Percentiles rank a stretch among this genome's conserved stretches.
These are phyloP conservation scores for Podila minutissima DNA, from an alignment of 192 early-diverging fungal genomes.

Conservation along the genomic window DNA sequence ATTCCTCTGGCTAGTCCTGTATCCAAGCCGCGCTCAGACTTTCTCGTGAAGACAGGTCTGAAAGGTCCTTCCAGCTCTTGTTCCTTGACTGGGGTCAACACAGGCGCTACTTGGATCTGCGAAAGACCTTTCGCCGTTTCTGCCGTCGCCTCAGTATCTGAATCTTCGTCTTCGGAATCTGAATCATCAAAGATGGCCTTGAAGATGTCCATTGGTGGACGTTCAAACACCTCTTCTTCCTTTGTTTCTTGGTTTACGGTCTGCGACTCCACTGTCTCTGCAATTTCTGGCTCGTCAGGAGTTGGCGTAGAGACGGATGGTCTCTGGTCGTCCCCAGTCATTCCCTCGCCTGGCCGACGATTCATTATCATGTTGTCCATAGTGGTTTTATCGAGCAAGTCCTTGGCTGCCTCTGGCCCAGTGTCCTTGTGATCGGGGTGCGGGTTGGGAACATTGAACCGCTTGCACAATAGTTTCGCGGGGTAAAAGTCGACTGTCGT, in stretches of 20 bases:
- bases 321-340: neutral
- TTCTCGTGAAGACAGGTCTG: constrained; percentile 48
- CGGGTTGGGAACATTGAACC: constrained; percentile 80
- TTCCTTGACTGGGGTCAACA: constrained; percentile 5
- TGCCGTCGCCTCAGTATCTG: constrained; percentile 42
- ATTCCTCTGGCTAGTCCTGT: neutral
- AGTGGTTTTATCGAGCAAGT: constrained; percentile 54
- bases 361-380: constrained; percentile 53
- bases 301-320: constrained; percentile 7
- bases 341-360: constrained; percentile 13
- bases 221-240: constrained; percentile 46
- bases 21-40: neutral
- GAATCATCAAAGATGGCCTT: constrained; percentile 81
- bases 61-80: constrained; percentile 8
- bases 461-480: constrained; percentile 74
- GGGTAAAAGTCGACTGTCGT: constrained; percentile 69
- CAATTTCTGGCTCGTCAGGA: constrained; percentile 3
- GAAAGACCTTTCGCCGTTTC: constrained; percentile 3
- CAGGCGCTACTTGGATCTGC: constrained; percentile 1
- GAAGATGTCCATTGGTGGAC: constrained; percentile 87
- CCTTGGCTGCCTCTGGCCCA: constrained; percentile 29
- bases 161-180: constrained; percentile 69
- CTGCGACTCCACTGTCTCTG: neutral
- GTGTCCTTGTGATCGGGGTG: constrained; percentile 65
- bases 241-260: constrained; percentile 12